Base-by-base conservation (phyloP, 2,329 filamentous ascomycete genomes). In the Ophiostoma tasmaniense region DNA sequence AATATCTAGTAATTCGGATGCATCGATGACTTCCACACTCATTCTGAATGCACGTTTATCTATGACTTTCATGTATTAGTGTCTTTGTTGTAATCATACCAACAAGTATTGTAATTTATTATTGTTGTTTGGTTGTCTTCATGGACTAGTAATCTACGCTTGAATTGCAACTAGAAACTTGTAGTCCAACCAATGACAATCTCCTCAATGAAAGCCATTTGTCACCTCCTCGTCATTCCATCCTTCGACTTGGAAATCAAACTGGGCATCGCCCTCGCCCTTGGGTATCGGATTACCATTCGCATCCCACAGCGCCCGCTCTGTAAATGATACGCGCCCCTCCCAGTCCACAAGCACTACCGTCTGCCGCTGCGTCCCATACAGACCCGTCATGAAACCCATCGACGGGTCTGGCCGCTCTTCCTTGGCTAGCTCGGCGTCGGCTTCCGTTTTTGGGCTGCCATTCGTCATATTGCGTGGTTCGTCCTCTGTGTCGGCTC, bases 311-410 rank as follows among this genome's bases (percentile, higher is more conserved):
- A 89, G 77, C 4, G 86, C 83, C 45, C 87, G 79, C 77, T 89
- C 87, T 37, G 81, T 80, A 73, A 85, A 87, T 0, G 82, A 84
- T 22, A 87, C 84, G 45, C 85, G 85, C 2, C 87, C 87, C 2
- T 88, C 81, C 84, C 84, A 87, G 73, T 88, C 86, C 7, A 89
- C 83, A 62, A 89, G 77, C 17, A 89, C 76, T 17, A 89, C 78
- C 0, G 87, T 89, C 78, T 89, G 87, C 50, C 87, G 78, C 77
- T 89, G 87, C 5, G 87, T 89, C 3, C 87, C 87, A 73, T 89
- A 89, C 72, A 87, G 78, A 1, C 87, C 87, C 5, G 81, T 84
- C 74, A 84, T 83, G 72, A 86, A 87, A 1, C 80, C 80, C 61
- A 73, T 73, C 28, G 74, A 71, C 68, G 67, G 52, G 50, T 80